phyloP scores from a whole-genome alignment of 2,329 filamentous ascomycete genomes.

The Venturiaceae sp. region DNA sequence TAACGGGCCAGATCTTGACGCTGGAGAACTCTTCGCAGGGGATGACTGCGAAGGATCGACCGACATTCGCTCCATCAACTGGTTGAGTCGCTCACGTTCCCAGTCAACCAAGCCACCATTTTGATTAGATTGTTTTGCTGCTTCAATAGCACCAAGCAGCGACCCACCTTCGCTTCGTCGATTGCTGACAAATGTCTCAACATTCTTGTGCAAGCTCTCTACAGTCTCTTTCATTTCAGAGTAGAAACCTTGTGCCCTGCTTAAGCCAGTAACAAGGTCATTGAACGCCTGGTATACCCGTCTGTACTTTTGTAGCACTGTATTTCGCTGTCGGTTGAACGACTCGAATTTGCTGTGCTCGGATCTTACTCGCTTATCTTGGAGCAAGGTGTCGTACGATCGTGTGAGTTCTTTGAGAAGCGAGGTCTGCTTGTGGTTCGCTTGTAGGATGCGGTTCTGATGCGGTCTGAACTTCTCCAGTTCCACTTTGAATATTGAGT shows the following conservation, averaged over 20 bases:
- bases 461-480: conserved; percentile 95
- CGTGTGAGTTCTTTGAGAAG: conserved; percentile 91
- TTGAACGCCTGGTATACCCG: conserved; percentile 88
- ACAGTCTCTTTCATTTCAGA: conserved; percentile 92
- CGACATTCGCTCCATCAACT: conserved; percentile 92
- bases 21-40: conserved; percentile 19
- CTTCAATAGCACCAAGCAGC: conserved; percentile 79
- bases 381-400: conserved; percentile 76
- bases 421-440: conserved; percentile 88
- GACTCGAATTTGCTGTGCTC: conserved; percentile 94
- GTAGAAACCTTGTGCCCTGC: conserved; percentile 88
- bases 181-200: conserved; percentile 95
- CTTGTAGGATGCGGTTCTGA: conserved; percentile 82
- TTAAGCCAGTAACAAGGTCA: conserved; percentile 75
- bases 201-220: conserved; percentile 86
- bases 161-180: conserved; percentile 83
- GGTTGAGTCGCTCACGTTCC: conserved; percentile 75
- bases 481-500: conserved; percentile 86
- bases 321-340: conserved; percentile 71
- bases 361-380: conserved; percentile 85
- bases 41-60: conserved; percentile 49
- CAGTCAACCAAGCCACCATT: conserved; percentile 57
- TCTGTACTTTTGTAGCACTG: conserved; percentile 79
- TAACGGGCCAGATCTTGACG: conserved; percentile 13
- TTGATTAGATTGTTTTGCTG: conserved; percentile 54